Conservation (phyloP, 768 basidiomycete species). For the Lactarius indigo region DNA sequence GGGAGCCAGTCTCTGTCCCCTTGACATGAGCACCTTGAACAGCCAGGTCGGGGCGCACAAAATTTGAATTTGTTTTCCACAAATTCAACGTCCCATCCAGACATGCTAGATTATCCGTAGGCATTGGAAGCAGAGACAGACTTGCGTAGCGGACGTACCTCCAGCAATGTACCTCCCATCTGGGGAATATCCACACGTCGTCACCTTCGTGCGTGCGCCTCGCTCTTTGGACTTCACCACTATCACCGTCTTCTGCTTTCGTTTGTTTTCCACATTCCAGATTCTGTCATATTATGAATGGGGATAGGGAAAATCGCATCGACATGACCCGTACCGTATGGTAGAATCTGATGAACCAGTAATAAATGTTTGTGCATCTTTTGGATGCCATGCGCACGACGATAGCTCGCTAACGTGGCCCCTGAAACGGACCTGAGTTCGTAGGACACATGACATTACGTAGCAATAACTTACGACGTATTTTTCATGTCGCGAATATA, state of each 20-base stretch:
- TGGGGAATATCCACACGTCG: slow-evolving; percentile 78
- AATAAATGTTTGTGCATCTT: slow-evolving; percentile 77
- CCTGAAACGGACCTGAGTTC: slow-evolving; percentile 38
- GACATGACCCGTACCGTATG: slow-evolving; percentile 57
- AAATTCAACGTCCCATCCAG: slow-evolving; percentile 90
- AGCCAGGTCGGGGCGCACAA: slow-evolving; percentile 83
- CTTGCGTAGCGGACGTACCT: slow-evolving; percentile 51
- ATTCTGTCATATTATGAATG: slow-evolving; percentile 51
- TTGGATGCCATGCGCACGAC: slow-evolving; percentile 91
- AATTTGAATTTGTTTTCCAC: slow-evolving; percentile 91
- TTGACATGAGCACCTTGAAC: slow-evolving; percentile 87
- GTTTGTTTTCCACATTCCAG: slow-evolving; percentile 90
- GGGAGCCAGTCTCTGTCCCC: slow-evolving; percentile 79
- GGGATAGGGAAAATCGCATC: background rate
- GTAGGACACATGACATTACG: slow-evolving; percentile 5
- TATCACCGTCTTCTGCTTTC: slow-evolving; percentile 94
- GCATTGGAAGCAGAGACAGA: background rate
- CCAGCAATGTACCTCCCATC: slow-evolving; percentile 91
- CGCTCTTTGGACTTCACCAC: slow-evolving; percentile 96
- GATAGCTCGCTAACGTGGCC: slow-evolving; percentile 94
- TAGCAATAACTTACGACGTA: slow-evolving; percentile 65
- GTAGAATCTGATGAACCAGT: slow-evolving; percentile 96
- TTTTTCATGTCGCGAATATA: slow-evolving; percentile 99
- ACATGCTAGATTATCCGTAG: slow-evolving; percentile 53
- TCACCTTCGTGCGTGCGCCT: slow-evolving; percentile 90